A percentile compares a stretch with the other conserved stretches of the same genome.
These are phyloP conservation scores for Leccinum fallax DNA, from an alignment of 1,284 basidiomycete genomes.

Conservation along the genomic window DNA sequence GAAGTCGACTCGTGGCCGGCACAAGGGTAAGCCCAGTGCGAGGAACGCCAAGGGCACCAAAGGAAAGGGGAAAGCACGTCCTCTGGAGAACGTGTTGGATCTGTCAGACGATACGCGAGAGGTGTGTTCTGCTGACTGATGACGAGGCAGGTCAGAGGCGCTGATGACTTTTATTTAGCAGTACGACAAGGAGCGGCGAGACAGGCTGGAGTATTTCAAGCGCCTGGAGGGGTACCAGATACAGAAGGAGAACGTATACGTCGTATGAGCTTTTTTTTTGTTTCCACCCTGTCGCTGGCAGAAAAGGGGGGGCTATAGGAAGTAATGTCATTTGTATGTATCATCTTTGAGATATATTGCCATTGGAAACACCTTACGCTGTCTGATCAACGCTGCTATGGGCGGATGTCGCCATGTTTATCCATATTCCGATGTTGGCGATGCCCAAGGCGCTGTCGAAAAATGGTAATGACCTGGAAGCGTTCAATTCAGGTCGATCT, in stretches of 20 bases:
- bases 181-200: conserved; percentile 48
- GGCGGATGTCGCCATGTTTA: neutral
- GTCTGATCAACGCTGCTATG: neutral
- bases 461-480: no score
- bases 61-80: conserved; percentile 32
- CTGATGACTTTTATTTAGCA: conserved; percentile 34
- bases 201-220: conserved; percentile 59
- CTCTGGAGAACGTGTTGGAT: conserved; percentile 28
- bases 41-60: conserved; percentile 27
- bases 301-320: neutral
- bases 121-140: conserved; percentile 15
- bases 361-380: neutral
- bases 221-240: conserved; percentile 54
- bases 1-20: conserved; percentile 24
- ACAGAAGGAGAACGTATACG: conserved; percentile 60
- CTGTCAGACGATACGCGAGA: conserved; percentile 36
- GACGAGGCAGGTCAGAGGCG: neutral
- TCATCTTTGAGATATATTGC: conserved; percentile 12
- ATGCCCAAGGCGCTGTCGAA: no score
- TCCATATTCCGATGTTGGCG: neutral
- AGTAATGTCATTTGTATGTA: conserved; percentile 19
- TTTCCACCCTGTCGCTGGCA: neutral
- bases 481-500: no score
- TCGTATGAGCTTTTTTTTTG: conserved; percentile 43
- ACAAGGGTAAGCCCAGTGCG: conserved; percentile 15